Base-by-base conservation (phyloP, 2,329 filamentous ascomycete genomes). In the Didymella pinodella region DNA sequence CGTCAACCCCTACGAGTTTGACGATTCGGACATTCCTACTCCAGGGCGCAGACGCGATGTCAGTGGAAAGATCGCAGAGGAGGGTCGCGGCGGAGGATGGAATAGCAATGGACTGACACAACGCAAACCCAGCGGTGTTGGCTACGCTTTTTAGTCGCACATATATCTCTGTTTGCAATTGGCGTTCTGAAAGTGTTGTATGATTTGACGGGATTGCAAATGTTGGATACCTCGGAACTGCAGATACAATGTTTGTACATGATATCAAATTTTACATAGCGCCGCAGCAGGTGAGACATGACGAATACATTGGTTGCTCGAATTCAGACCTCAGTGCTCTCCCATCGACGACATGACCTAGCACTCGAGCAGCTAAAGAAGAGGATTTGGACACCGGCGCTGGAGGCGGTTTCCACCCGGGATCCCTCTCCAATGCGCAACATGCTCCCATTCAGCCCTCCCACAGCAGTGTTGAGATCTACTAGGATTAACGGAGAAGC, bases 21-120 rank as follows among this genome's bases (percentile, higher is more conserved):
- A 75, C 2, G 69, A 67, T 20, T 67, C 70, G 52, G 66, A 75
- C 66, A 59, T 77, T 47, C 75, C 72, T 18, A 72, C 66, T 41
- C 67, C 66, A 11, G 71, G 67, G 5, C 59, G 71, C 45, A 61
- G 73, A 59, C 51, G 70, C 50, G 87, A 89, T 61, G 89, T 91
- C 2, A 92, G 89, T 71, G 90, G 90, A 1, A 91, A 90, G 80
- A 77, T 88, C 54, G 89, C 84, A 0, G 90, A 93, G 73, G 90
- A 93, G 72, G 90, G 90, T 2, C 79, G 84, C 46, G 86, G 74
- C 4, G 75, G 71, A 5, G 59, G 73, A 25, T 75, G 74, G 65
- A 65, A 57, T 51, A 54, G 54, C 22, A 57, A 61, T 43, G 71
- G 67, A 20, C 32, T 78, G 54, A 71, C 67, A 26, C 70, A 75